Base-by-base conservation (phyloP, 139 green algal species). In the Pycnococcus provasolii region DNA sequence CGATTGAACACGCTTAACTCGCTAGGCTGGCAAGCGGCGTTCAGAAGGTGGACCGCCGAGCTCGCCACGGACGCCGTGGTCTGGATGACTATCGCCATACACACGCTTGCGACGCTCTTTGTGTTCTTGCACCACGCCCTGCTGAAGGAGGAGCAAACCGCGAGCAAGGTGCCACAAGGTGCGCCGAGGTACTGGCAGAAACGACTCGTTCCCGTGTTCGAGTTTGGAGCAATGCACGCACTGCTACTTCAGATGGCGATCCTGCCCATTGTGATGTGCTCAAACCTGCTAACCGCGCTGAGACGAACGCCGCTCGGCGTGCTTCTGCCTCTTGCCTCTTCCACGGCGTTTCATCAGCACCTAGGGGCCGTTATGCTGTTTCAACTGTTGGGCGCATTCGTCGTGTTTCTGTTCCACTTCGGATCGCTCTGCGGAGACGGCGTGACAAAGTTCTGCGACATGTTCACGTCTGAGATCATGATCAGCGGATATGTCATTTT, bases 201-300 rank as follows among this genome's bases (percentile, higher is more conserved):
- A 13, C 50, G 13, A 26, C 15, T 13, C n/a, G 57, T 63, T 7
- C 64, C 64, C 13, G 48, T 50, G 51, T 45, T 70, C 39, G 64
- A 70, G 47, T 70, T 70, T 15, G 64, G 64, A 37, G 51, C 51
- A 40, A 70, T 70, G 64, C 64, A 70, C 64, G 64, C 64, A 40
- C 47, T 70, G 5, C 50, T 70, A 15, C 42, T 70, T 13, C 64
- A 70, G 39, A 70, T 70, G 64, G 46, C 52, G 6, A 47, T 70
- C 3, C 47, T 70, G 3, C 64, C 64, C 11, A 13, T 70, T 3
- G 52, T 50, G 41, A 70, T 70, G 64, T 42, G 26, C 26, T 13
- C 52, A 7, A 47, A 62, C 3, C 47, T 70, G 3, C 64, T 50
- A n/a, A 13, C 62, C 4, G 52, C 64, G 41, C 61, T 70, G 64